phyloP scores from a whole-genome alignment of 164 flowering plant species.

The Vitis amurensis region DNA sequence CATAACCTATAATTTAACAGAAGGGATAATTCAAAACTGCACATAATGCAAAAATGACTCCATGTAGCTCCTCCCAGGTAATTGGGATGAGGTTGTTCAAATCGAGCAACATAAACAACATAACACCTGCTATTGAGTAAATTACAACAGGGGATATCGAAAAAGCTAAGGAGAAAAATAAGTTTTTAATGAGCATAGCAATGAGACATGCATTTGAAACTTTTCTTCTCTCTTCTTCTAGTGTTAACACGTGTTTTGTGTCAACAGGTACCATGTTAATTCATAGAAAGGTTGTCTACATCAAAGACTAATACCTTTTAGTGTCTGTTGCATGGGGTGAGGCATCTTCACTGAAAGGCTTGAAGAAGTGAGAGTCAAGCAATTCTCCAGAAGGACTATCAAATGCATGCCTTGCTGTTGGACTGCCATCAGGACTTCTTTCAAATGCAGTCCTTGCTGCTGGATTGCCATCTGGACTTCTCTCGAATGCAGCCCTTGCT shows the following conservation, averaged over 20 bases:
- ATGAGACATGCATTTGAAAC: too few relatives aligned
- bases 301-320: slow-evolving; percentile 43
- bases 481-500: slow-evolving; percentile 4
- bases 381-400: slow-evolving; percentile 55
- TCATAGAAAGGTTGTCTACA: too few relatives aligned
- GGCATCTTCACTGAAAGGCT: slow-evolving; percentile 36
- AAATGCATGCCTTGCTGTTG: slow-evolving; percentile 35
- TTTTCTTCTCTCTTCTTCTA: too few relatives aligned
- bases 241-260: too few relatives aligned
- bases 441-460: slow-evolving; percentile 24
- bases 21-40: background rate
- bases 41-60: background rate
- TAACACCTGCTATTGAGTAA: background rate
- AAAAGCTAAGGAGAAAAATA: too few relatives aligned
- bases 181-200: too few relatives aligned
- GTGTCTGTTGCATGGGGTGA: slow-evolving; percentile 56
- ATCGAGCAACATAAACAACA: background rate
- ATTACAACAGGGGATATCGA: background rate
- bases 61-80: background rate
- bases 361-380: slow-evolving; percentile 35
- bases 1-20: background rate
- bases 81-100: background rate
- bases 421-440: slow-evolving; percentile 57
- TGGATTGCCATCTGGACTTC: slow-evolving; percentile 62
- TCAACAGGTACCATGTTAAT: too few relatives aligned